A percentile compares a stretch with the other conserved stretches of the same genome.
Evolutionary conservation across 2,329 filamentous ascomycete species (phyloP).

Genomic region (Allantophomopsis lycopodina): DNA sequence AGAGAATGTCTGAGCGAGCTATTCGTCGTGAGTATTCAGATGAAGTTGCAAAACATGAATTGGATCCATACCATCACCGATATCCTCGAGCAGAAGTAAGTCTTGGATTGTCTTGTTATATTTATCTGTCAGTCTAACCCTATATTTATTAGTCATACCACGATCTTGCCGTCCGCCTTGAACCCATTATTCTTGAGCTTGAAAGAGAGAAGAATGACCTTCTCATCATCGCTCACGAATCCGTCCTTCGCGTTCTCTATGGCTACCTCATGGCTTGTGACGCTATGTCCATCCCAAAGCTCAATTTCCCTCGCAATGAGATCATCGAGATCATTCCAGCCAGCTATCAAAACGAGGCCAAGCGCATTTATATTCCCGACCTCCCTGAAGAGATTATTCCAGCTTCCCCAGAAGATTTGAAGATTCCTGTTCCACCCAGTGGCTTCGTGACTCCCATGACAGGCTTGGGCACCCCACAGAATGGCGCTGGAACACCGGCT

Average conservation of each 20-base stretch:
- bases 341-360: conserved; percentile 92
- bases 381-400: conserved; percentile 53
- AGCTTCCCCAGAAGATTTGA: conserved; percentile 66
- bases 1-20: conserved; percentile 74
- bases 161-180: conserved; percentile 91
- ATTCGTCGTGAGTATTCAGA: conserved; percentile 78
- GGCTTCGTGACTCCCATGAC: conserved; percentile 20
- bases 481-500: conserved; percentile 4
- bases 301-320: conserved; percentile 90
- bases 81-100: conserved; percentile 85
- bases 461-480: conserved; percentile 8
- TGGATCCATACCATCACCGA: conserved; percentile 92
- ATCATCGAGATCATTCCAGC: conserved; percentile 99
- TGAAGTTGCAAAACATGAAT: conserved; percentile 83
- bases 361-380: conserved; percentile 71
- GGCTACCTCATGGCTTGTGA: conserved; percentile 98
- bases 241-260: conserved; percentile 91
- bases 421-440: conserved; percentile 58
- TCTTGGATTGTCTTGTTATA: conserved; percentile 2
- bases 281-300: conserved; percentile 80
- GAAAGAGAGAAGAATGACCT: conserved; percentile 95
- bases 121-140: conserved; percentile 10
- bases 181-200: conserved; percentile 93
- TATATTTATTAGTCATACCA: conserved; percentile 65
- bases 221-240: conserved; percentile 97